Evolutionary conservation across 2,329 filamentous ascomycete species (phyloP), one percentile per base, ranked within the genome.

Genomic region (Trichoderma harzianum): DNA sequence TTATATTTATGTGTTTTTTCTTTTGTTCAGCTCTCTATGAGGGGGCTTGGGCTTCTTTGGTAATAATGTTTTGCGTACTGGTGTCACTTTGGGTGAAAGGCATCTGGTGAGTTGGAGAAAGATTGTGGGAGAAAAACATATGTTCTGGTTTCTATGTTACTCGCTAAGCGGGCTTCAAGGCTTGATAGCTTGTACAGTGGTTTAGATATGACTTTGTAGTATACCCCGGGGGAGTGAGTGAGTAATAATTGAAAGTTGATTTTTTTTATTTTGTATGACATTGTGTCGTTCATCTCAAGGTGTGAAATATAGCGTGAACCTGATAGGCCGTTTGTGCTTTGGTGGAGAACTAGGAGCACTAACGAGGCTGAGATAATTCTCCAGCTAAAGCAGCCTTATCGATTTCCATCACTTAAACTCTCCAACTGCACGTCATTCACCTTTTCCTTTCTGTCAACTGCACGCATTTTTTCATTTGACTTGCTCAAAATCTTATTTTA

Each of bases 181-280:
- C 71, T 70, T 57, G 63, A 68, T 72, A 72, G 74, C 72, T 72
- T 78, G 78, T 79, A 77, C 77, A 77, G 76, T 77, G 75, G 76
- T 77, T 75, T 79, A 80, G 79, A 79, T 76, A 75, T 75, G 78
- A 76, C 75, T 79, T 78, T 73, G 76, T 78, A 81, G 79, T 82
- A 82, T 82, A 82, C 80, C 80, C 80, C 76, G 76, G 76, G 73
- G 76, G 75, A 79, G 76, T 73, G 76, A 78, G 72, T 80, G 76
- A 78, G 72, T 80, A 81, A 80, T 67, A 57, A 55, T 36, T 32
- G 55, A 58, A 57, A 57, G 47, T 39, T 16, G 30, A 28, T 30
- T 11, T 53, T 55, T 70, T 53, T 34, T 34, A 60, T 12, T 5
- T 34, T 34, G 57, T 21, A 34, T 51, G 14, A 21, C n/a, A 21